Evolutionary conservation across 1,284 basidiomycete genomes (phyloP).

Genomic region (Pseudozyma thailandica): DNA sequence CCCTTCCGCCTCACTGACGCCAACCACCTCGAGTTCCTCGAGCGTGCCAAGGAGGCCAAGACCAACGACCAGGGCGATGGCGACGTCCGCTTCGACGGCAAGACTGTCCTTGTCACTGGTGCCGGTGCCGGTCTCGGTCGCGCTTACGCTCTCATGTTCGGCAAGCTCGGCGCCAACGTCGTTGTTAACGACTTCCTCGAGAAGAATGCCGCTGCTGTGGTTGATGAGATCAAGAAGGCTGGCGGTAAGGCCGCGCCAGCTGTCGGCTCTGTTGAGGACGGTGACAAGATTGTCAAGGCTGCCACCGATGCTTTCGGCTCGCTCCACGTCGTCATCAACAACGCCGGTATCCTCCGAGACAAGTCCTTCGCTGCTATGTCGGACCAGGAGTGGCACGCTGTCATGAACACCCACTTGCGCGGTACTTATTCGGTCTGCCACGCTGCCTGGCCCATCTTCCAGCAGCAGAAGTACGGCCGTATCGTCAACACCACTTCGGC

Average conservation of each 20-base stretch:
- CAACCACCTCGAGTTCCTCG: slow-evolving; percentile 74
- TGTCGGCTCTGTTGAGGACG: slow-evolving; percentile 88
- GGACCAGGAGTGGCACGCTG: slow-evolving; percentile 93
- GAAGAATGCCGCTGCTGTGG: slow-evolving; percentile 83
- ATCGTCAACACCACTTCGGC: slow-evolving; percentile 93
- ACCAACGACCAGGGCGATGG: slow-evolving; percentile 78
- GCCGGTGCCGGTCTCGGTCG: slow-evolving; percentile 76
- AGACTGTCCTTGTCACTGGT: slow-evolving; percentile 94
- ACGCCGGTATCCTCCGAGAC: slow-evolving; percentile 88
- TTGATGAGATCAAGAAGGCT: slow-evolving; percentile 84
- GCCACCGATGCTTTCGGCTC: slow-evolving; percentile 88
- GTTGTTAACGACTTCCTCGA: slow-evolving; percentile 95
- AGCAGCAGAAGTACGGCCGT: slow-evolving; percentile 95
- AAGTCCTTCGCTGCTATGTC: slow-evolving; percentile 90
- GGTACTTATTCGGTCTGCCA: slow-evolving; percentile 77
- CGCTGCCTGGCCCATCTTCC: slow-evolving; percentile 96
- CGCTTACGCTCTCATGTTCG: slow-evolving; percentile 90
- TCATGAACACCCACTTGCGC: slow-evolving; percentile 84
- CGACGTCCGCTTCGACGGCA: slow-evolving; percentile 82
- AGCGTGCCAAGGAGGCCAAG: slow-evolving; percentile 76
- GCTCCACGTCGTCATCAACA: slow-evolving; percentile 88
- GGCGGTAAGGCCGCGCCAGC: slow-evolving; percentile 89
- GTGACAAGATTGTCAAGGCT: slow-evolving; percentile 84
- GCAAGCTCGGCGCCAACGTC: slow-evolving; percentile 89
- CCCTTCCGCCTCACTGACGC: slow-evolving; percentile 77